Base-by-base conservation (phyloP, 2,329 filamentous ascomycete species). In the Xylaria sp. region DNA sequence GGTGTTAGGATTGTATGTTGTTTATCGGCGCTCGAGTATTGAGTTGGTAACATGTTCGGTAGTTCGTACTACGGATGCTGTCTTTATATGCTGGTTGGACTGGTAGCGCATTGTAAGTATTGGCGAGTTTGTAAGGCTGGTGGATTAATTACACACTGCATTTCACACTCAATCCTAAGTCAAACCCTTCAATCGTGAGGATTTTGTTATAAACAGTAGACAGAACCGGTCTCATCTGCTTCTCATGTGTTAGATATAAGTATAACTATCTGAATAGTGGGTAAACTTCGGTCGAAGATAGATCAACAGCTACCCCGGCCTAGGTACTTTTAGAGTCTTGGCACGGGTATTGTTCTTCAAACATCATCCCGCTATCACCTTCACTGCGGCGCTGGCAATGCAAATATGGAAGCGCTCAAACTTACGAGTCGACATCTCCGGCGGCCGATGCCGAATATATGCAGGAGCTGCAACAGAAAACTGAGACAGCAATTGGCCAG, bases 401-500 rank as follows among this genome's bases (percentile, higher is more conserved):
- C n/a, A 50, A 45, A 34, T 41, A 78, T 78, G 77, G 73, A 77
- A 63, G 68, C 55, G 10, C 32, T 76, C 59, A 53, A 73, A 23
- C 39, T 71, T 25, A 66, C 72, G 10, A 60, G 72, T 8, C 71
- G 72, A 48, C 71, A 71, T 36, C 53, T 78, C 4, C 71, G 62
- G 62, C 64, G 68, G 48, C 72, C 75, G 18, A 53, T 71, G 1
- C 66, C 63, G 7, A 70, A 41, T 12, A 5, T 87, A 63, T 87
- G 85, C 75, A 80, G 78, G 59, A 82, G 80, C 74, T 87, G 86
- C 72, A 81, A 79, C 59, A 81, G 77, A 32, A 79, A 77, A 67
- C 66, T 79, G n/a, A 77, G 76, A 61, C 74, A 72, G 45, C 80
- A 80, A 67, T 69, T 76, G 30, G 78, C 78, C 66, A 77, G 84